Evolutionary conservation across 352 stramenopile species (phyloP).

Genomic region (Globisporangium nagaii): DNA sequence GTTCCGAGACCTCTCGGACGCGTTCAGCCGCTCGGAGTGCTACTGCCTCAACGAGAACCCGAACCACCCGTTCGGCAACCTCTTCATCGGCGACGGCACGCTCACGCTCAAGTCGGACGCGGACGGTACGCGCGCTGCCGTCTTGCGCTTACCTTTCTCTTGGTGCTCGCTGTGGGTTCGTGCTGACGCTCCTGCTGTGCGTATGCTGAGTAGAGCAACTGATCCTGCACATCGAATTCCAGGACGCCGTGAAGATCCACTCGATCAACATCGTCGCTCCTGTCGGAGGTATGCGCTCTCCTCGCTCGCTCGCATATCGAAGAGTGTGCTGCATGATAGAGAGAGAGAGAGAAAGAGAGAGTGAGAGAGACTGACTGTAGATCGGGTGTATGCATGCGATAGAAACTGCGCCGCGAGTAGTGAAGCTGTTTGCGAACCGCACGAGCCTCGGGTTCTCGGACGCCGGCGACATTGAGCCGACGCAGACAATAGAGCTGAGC

Average conservation of each 20-base stretch:
- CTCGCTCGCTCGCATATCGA: background rate
- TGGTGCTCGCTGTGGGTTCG: background rate
- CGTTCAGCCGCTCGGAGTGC: slow-evolving; percentile 52
- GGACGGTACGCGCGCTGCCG: slow-evolving; percentile 33
- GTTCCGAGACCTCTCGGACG: slow-evolving; percentile 58
- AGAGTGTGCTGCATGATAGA: too few relatives aligned
- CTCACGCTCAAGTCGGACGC: slow-evolving; percentile 75
- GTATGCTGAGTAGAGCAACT: slow-evolving; percentile 67
- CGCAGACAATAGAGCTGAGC: slow-evolving; percentile 60
- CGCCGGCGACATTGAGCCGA: slow-evolving; percentile 58
- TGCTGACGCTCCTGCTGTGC: background rate
- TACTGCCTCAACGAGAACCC: slow-evolving; percentile 82
- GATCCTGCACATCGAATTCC: slow-evolving; percentile 79
- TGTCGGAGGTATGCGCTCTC: slow-evolving; percentile 23
- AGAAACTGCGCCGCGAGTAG: slow-evolving; percentile 51
- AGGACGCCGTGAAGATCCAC: slow-evolving; percentile 74
- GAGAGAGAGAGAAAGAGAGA: too few relatives aligned
- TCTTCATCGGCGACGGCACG: slow-evolving; percentile 75
- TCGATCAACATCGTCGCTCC: slow-evolving; percentile 62
- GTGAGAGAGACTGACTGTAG: background rate
- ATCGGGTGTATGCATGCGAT: background rate
- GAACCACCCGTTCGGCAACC: slow-evolving; percentile 62
- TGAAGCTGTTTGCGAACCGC: slow-evolving; percentile 75
- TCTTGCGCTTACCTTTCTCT: background rate
- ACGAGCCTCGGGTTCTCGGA: slow-evolving; percentile 73